Conservation (phyloP, 2,329 filamentous ascomycete species). For the Celoporthe dispersa region DNA sequence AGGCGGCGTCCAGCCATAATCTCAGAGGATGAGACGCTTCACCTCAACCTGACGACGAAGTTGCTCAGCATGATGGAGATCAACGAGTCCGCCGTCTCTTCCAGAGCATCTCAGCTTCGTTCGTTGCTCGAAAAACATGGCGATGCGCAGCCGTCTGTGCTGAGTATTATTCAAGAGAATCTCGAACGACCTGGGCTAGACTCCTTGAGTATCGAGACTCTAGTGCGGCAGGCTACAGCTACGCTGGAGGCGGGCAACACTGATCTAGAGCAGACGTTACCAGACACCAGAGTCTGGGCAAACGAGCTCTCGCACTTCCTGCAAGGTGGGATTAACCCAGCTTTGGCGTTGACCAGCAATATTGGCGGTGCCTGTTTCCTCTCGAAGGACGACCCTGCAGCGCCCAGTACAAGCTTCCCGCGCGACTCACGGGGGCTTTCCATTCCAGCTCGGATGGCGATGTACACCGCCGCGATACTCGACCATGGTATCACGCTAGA, state of each 20-base stretch:
- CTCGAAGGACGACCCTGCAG: constrained; percentile 33
- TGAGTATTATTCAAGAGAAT: constrained; percentile 59
- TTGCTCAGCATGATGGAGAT: constrained; percentile 60
- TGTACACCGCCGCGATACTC: constrained; percentile 69
- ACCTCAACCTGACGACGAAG: constrained; percentile 56
- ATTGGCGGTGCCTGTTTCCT: constrained; percentile 74
- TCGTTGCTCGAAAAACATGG: constrained; percentile 50
- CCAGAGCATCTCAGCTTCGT: constrained; percentile 49
- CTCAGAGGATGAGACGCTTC: constrained; percentile 48
- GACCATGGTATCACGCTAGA: constrained; percentile 44
- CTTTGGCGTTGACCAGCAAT: constrained; percentile 74
- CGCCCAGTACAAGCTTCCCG: constrained; percentile 33
- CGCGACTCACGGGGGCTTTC: constrained; percentile 74
- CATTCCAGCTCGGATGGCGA: constrained; percentile 73
- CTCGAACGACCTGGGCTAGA: constrained; percentile 53
- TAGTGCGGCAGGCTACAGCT: constrained; percentile 53
- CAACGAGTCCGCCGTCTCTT: constrained; percentile 43
- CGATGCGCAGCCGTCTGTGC: constrained; percentile 48
- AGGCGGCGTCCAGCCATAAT: constrained; percentile 51
- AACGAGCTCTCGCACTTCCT: constrained; percentile 63
- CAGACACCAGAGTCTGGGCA: constrained; percentile 68
- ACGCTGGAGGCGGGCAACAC: constrained; percentile 43
- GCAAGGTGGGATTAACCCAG: constrained; percentile 56
- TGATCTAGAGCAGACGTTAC: constrained; percentile 59
- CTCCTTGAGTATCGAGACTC: constrained; percentile 58